Conservation (phyloP, 768 basidiomycete genomes). For the Psilocybe cubensis region DNA sequence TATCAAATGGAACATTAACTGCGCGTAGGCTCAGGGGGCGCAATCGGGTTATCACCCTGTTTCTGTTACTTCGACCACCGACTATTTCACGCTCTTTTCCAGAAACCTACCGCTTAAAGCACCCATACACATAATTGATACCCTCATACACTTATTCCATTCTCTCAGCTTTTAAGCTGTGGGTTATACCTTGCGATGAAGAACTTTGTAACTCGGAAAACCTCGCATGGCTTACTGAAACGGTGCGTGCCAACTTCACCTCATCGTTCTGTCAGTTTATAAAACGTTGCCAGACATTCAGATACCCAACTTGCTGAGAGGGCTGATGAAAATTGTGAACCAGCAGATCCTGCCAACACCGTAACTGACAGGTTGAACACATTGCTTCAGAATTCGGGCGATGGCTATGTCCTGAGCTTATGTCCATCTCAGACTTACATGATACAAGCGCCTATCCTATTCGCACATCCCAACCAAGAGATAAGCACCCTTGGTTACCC, state of each 20-base stretch:
- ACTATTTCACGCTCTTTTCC: not conserved
- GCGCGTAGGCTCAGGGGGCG: not conserved
- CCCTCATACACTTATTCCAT: too few relatives aligned
- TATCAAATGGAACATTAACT: not conserved
- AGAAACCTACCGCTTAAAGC: too few relatives aligned
- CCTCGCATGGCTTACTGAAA: not conserved
- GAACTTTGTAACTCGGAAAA: not conserved
- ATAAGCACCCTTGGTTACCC: constrained; percentile 84
- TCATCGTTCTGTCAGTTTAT: not conserved
- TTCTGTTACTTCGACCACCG: not conserved
- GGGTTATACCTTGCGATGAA: not conserved
- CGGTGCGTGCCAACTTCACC: not conserved
- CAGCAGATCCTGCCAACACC: constrained; percentile 58
- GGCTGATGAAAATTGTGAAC: constrained; percentile 32
- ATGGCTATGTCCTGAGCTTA: constrained; percentile 66
- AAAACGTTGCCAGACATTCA: not conserved
- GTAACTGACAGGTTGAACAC: constrained; percentile 70
- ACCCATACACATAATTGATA: too few relatives aligned
- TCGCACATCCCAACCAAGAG: constrained; percentile 72
- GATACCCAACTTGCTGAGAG: not conserved
- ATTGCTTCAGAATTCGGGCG: constrained; percentile 65
- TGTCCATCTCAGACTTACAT: constrained; percentile 67
- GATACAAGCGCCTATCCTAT: constrained; percentile 68
- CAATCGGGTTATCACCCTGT: too few relatives aligned
- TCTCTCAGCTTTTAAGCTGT: too few relatives aligned